A percentile compares a stretch with the other conserved stretches of the same genome.
phyloP scores from a whole-genome alignment of 108 stramenopile species.

The Fistulifera solaris region DNA sequence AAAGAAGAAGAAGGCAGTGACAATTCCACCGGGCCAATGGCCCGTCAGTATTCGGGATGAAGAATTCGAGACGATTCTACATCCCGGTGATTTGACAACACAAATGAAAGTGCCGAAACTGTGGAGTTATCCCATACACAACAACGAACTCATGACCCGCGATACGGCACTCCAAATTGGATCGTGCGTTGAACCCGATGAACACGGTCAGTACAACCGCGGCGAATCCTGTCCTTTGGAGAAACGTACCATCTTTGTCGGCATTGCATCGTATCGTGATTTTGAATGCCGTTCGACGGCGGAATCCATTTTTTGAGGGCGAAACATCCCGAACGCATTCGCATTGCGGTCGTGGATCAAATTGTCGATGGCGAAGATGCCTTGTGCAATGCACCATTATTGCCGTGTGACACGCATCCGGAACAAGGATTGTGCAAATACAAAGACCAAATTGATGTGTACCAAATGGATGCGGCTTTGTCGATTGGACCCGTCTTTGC shows the following conservation, averaged over 20 bases:
- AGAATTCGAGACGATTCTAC: conserved; percentile 48
- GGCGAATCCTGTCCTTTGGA: conserved; percentile 55
- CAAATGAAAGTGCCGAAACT: conserved; percentile 57
- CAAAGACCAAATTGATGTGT: conserved; percentile 67
- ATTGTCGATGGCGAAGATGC: conserved; percentile 71
- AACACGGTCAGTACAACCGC: conserved; percentile 37
- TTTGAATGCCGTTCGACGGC: conserved; percentile 70
- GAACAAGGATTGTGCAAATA: conserved; percentile 67
- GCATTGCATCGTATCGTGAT: conserved; percentile 75
- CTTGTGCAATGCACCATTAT: conserved; percentile 60
- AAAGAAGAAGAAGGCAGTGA: background rate
- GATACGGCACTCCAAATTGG: conserved; percentile 69
- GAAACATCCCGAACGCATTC: conserved; percentile 27
- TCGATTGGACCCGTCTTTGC: conserved; percentile 88
- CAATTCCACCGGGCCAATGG: conserved; percentile 26
- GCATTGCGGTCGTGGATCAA: conserved; percentile 69
- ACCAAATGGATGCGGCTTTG: conserved; percentile 63
- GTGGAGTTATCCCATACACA: conserved; percentile 59
- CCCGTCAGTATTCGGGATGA: conserved; percentile 53
- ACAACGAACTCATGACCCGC: conserved; percentile 45
- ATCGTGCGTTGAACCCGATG: conserved; percentile 54
- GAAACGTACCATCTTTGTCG: conserved; percentile 70
- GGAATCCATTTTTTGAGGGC: conserved; percentile 54
- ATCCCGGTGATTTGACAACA: conserved; percentile 57
- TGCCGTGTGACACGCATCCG: conserved; percentile 59